These are phyloP conservation scores for Blastomyces gilchristii DNA, from an alignment of 2,329 filamentous ascomycete species.

Conservation along the genomic window DNA sequence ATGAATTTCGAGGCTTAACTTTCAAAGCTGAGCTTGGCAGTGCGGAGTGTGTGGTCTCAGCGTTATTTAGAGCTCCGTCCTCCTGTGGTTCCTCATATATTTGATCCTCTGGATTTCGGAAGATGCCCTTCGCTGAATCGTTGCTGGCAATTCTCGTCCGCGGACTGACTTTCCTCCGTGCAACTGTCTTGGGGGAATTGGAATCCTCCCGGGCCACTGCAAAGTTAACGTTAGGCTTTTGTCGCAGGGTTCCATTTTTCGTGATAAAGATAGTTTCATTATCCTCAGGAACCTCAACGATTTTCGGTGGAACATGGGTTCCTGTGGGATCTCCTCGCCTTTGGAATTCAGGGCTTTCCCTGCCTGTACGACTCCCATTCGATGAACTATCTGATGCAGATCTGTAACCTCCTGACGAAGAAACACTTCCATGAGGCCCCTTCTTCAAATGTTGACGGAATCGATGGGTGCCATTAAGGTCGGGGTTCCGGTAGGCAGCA, in stretches of 20 bases:
- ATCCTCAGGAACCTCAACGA: constrained; percentile 7
- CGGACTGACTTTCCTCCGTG: constrained; percentile 15
- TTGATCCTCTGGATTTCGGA: constrained; percentile 50
- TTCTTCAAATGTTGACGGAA: constrained; percentile 39
- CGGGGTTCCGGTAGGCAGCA: constrained; percentile 38
- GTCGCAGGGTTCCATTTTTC: constrained; percentile 23
- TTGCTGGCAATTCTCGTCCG: constrained; percentile 27
- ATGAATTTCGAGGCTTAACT: constrained; percentile 54
- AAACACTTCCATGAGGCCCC: constrained; percentile 16
- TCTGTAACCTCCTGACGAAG: constrained; percentile 8
- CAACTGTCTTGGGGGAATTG: constrained; percentile 10
- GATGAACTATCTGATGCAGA: constrained; percentile 17
- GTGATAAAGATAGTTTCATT: constrained; percentile 9
- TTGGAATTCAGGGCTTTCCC: constrained; percentile 10
- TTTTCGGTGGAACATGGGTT: not conserved
- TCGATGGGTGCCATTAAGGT: constrained; percentile 20
- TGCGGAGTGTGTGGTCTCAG: constrained; percentile 19
- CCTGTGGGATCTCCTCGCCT: not conserved
- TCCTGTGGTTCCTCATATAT: constrained; percentile 80
- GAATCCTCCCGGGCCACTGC: constrained; percentile 25
- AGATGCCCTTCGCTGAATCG: constrained; percentile 41
- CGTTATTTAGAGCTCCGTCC: constrained; percentile 19
- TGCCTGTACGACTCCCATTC: constrained; percentile 12
- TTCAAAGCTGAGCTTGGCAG: constrained; percentile 41
- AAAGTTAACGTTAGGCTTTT: constrained; percentile 34